Base-by-base conservation (phyloP, 2,329 filamentous ascomycete genomes). In the Xylaria multiplex region DNA sequence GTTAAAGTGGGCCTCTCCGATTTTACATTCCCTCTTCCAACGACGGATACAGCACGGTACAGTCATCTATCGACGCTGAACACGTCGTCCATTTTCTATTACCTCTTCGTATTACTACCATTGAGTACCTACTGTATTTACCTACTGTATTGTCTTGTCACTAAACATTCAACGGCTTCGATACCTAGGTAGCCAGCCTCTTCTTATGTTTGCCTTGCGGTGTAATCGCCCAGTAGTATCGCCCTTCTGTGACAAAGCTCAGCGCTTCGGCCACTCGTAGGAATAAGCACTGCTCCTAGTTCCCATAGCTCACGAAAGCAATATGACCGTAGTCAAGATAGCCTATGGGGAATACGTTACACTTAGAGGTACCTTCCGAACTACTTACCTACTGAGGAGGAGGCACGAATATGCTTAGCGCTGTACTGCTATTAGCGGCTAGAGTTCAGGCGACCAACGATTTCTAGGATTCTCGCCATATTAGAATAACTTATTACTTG, bases 1-100 rank as follows among this genome's bases (percentile, higher is more conserved):
- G 30, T 32, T 19, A n/a, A 58, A 49, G 64, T 64, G 62, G 61
- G 45, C 42, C 43, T 35, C 62, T 53, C 59, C 19, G 3, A 27
- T 8, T 54, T 19, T 49, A 16, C 24, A 37, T 45, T 45, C 49
- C 43, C 40, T 46, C 32, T 7, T 24, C 3, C 14, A 53, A 8
- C 35, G 40, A 54, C 19, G 30, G 19, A 52, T 1, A 7, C 16
- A 6, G 7, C 40, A 6, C 16, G 4, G 13, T 40, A 46, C 43
- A 46, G 6, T 24, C 32, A 40, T 40, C 13, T 14, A 5, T 14
- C 3, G 37, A 14, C 13, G 3, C 11, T 13, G 13, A 40, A 40
- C 37, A 14, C 37, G 6, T 27, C 5, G 6, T 27, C 5, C 32
- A 35, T 35, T 35, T 35, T 35, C 32, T 35, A 35, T 35, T 35